These are phyloP conservation scores for Alternaria sp. DNA, from an alignment of 2,329 filamentous ascomycete species.

Conservation along the genomic window DNA sequence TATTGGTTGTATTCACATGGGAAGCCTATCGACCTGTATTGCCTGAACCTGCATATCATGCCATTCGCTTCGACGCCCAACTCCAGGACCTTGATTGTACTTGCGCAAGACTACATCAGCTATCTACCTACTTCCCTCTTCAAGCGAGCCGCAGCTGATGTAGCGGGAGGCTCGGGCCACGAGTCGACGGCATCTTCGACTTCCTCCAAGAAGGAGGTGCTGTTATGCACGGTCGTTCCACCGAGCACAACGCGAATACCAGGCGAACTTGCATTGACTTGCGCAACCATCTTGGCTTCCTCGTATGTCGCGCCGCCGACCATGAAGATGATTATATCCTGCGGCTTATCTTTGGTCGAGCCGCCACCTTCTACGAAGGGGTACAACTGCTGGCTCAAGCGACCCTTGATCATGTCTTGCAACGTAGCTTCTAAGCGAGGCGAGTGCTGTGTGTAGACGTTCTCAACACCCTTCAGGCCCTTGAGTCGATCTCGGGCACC, in stretches of 20 bases:
- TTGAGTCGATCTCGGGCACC: conserved; percentile 88
- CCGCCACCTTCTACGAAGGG: conserved; percentile 92
- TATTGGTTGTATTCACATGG: conserved; percentile 1
- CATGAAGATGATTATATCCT: conserved; percentile 95
- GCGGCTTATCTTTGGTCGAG: conserved; percentile 90
- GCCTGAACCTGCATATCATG: neutral
- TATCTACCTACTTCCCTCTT: conserved; percentile 67
- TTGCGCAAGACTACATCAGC: neutral
- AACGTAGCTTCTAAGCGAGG: conserved; percentile 86
- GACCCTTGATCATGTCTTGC: conserved; percentile 92
- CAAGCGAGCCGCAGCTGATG: conserved; percentile 67
- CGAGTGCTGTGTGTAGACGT: conserved; percentile 98
- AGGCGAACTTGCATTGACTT: conserved; percentile 88
- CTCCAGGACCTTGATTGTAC: neutral
- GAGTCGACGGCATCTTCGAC: conserved; percentile 85
- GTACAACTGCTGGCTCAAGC: conserved; percentile 84
- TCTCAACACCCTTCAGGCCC: conserved; percentile 95
- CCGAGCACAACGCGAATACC: conserved; percentile 89
- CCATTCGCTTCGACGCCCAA: conserved; percentile 7
- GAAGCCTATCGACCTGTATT: conserved; percentile 5
- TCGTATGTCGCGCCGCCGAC: conserved; percentile 94
- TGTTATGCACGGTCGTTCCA: conserved; percentile 88
- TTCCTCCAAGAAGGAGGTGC: conserved; percentile 85
- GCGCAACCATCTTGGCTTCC: conserved; percentile 94
- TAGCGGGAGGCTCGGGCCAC: conserved; percentile 73